phyloP scores from a whole-genome alignment of 2,329 filamentous ascomycete species.

The Aureobasidium sp. region DNA sequence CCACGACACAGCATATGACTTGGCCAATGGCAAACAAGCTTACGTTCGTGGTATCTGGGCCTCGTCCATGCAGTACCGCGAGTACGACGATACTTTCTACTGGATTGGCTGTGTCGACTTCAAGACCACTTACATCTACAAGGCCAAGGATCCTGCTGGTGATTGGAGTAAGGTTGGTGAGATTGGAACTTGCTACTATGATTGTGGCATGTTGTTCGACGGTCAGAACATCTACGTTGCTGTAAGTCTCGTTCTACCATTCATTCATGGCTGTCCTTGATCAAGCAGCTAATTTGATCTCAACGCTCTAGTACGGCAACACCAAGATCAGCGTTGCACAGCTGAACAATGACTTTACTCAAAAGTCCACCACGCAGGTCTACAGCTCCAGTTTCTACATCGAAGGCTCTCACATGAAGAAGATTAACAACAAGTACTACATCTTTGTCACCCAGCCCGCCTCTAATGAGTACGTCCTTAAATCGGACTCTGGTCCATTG shows the following conservation, averaged over 20 bases:
- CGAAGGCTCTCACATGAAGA: constrained; percentile 52
- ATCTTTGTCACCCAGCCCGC: constrained; percentile 46
- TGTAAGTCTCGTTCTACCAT: neutral
- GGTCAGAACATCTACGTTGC: constrained; percentile 54
- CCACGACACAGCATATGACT: constrained; percentile 38
- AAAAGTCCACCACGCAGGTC: constrained; percentile 41
- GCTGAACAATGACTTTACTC: constrained; percentile 41
- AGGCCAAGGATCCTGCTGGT: constrained; percentile 35
- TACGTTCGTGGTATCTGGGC: constrained; percentile 53
- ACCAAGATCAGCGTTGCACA: constrained; percentile 45
- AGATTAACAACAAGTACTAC: constrained; percentile 50
- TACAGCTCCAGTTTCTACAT: constrained; percentile 33
- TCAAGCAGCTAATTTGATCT: neutral
- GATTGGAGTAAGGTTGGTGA: constrained; percentile 38
- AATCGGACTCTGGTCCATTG: constrained; percentile 37
- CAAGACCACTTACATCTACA: constrained; percentile 48
- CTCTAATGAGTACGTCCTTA: constrained; percentile 43
- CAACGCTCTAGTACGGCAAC: constrained; percentile 37
- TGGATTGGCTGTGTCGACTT: constrained; percentile 52
- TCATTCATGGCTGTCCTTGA: neutral
- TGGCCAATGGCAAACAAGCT: constrained; percentile 34
- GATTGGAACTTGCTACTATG: constrained; percentile 48
- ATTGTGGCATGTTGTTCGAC: constrained; percentile 51
- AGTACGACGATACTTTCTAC: constrained; percentile 45
- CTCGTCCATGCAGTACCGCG: constrained; percentile 46